Conservation (phyloP, 768 basidiomycete genomes). For the Agaricus subrufescens region DNA sequence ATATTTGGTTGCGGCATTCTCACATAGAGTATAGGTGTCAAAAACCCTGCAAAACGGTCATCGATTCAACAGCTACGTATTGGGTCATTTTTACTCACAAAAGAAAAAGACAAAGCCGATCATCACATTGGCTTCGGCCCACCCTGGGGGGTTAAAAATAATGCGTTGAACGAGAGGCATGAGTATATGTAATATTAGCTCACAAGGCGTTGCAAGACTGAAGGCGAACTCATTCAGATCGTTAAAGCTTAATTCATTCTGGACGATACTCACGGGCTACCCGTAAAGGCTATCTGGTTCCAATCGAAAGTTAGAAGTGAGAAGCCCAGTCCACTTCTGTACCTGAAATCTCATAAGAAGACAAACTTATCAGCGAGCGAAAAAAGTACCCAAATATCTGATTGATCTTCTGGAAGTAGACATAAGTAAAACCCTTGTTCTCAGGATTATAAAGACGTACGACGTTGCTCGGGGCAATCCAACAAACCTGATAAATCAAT, state of each 20-base stretch:
- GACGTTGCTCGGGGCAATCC: conserved; percentile 57
- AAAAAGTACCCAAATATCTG: conserved; percentile 46
- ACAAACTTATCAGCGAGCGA: neutral
- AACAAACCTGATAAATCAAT: conserved; percentile 44
- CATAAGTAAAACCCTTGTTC: neutral
- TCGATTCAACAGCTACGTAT: neutral
- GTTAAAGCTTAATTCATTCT: conserved; percentile 5
- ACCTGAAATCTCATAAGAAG: conserved; percentile 21
- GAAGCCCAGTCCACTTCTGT: conserved; percentile 48
- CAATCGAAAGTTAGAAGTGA: conserved; percentile 54
- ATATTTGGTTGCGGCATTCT: conserved; percentile 13
- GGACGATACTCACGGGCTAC: conserved; percentile 45
- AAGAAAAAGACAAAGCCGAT: conserved; percentile 61
- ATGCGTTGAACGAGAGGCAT: conserved; percentile 12
- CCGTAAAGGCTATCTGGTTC: conserved; percentile 67
- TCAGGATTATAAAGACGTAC: conserved; percentile 27
- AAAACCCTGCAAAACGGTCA: conserved; percentile 32
- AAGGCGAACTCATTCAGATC: neutral
- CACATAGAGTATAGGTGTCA: conserved; percentile 45
- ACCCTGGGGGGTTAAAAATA: conserved; percentile 37
- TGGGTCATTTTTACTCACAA: conserved; percentile 32
- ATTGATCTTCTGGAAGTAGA: conserved; percentile 41
- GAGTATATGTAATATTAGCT: conserved; percentile 7
- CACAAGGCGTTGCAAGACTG: conserved; percentile 47
- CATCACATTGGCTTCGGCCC: conserved; percentile 70